Base-by-base conservation (phyloP, 1,284 basidiomycete genomes). In the Sporisorium exsertum region DNA sequence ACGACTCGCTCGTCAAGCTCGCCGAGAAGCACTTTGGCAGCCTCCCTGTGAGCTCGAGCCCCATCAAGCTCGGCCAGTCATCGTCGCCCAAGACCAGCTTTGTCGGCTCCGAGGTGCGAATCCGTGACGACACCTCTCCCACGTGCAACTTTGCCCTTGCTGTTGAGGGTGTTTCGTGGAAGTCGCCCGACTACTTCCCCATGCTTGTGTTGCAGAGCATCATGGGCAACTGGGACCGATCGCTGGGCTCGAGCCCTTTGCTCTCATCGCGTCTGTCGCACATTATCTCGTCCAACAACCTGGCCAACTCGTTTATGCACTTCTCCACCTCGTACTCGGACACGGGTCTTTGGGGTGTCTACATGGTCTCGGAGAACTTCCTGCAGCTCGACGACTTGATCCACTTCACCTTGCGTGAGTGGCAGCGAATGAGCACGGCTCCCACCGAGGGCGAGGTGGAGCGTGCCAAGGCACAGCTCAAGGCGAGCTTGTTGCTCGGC, bases 301-400 rank as follows among this genome's bases (percentile, higher is more conserved):
- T 99, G 85, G 96, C 97, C 84, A 99, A 99, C 90, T 95, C 93
- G 79, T 99, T 94, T 92, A 97, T 98, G 94, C 94, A 93, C 75
- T 99, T 99, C 91, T 97, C 94, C 45, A 99, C 97, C 13, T 95
- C 93, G n/a, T 99, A 99, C 89, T 95, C 95, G 18, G 97, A 99
- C 88, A 99, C 95, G 20, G 97, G 96, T 84, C 91, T 99, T 51
- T 99, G 97, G 97, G 97, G 97, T 84, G 94, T 97, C 88, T 99
- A 99, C 90, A 88, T 97, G 65, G 86, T 86, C 27, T 92, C 93
- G 29, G 97, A 99, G 90, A 97, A 97, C 89, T 84, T 88, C 72
- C 81, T 72, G 26, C 95, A 96, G 88, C 88, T 98, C 64, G 96
- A 99, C 85, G 97, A 99, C 87, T 87, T 97, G 73, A 87, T 91